These are phyloP conservation scores for Tricholoma furcatifolium DNA, from an alignment of 768 basidiomycete genomes.

Conservation along the genomic window DNA sequence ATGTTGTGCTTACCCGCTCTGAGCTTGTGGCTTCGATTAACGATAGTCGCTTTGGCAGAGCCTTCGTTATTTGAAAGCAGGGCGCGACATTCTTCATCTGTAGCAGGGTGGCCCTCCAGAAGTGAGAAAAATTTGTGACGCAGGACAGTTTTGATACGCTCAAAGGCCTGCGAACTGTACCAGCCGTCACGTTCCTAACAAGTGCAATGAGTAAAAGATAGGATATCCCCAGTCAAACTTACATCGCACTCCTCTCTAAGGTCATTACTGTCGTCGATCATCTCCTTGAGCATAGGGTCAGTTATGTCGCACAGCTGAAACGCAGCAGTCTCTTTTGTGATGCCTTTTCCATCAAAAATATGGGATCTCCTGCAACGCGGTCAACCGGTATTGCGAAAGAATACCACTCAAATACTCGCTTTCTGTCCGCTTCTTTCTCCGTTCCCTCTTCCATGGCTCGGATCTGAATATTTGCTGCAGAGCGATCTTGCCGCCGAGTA, in stretches of 20 bases:
- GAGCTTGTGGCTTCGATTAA: conserved; percentile 48
- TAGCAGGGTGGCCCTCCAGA: conserved; percentile 67
- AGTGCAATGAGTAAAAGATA: not conserved
- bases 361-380: conserved; percentile 58
- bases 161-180: conserved; percentile 76
- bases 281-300: conserved; percentile 78
- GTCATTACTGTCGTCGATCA: conserved; percentile 75
- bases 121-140: conserved; percentile 84
- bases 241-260: conserved; percentile 76
- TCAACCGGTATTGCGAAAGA: conserved; percentile 4
- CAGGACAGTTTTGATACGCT: conserved; percentile 81
- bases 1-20: conserved; percentile 80
- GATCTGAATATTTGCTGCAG: conserved; percentile 38
- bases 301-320: conserved; percentile 93
- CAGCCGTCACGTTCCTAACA: conserved; percentile 85
- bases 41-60: conserved; percentile 36
- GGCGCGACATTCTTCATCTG: conserved; percentile 71
- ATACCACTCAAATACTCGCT: conserved; percentile 28
- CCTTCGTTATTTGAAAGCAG: conserved; percentile 49
- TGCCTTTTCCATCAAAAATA: conserved; percentile 82
- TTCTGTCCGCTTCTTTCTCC: conserved; percentile 42
- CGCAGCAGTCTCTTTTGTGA: conserved; percentile 84
- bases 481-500: conserved; percentile 59
- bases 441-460: conserved; percentile 38
- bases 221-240: conserved; percentile 25